These are phyloP conservation scores for Hortiboletus campestris DNA, from an alignment of 768 basidiomycete genomes.

Conservation along the genomic window DNA sequence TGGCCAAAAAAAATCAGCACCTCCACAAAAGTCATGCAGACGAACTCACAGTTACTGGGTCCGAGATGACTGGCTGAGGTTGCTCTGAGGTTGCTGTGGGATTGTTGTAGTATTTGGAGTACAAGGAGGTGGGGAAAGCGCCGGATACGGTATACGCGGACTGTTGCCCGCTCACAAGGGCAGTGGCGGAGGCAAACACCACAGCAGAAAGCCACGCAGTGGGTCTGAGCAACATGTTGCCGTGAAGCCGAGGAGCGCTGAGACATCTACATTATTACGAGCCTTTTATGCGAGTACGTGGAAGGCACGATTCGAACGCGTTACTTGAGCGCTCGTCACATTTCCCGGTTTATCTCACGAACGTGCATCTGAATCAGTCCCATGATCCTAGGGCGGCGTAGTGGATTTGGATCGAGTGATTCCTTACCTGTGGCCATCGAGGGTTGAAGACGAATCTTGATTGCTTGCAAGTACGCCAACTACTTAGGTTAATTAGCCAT, in stretches of 20 bases:
- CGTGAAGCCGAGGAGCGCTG: background rate
- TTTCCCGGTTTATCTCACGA: constrained; percentile 7
- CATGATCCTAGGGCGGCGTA: no score
- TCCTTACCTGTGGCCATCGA: background rate
- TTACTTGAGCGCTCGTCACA: background rate
- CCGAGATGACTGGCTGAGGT: constrained; percentile 74
- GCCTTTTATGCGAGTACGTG: constrained; percentile 9
- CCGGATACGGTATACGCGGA: constrained; percentile 54
- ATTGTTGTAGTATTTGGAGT: constrained; percentile 64
- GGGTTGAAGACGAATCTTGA: background rate
- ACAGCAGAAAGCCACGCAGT: background rate
- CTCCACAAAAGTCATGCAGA: background rate
- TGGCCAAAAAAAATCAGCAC: background rate
- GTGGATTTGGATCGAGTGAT: background rate
- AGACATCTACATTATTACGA: background rate
- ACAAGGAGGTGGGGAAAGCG: constrained; percentile 62
- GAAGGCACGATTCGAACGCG: background rate
- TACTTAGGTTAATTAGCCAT: no score
- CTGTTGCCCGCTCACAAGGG: constrained; percentile 11
- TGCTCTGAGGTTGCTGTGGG: constrained; percentile 72
- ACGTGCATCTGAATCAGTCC: constrained; percentile 17
- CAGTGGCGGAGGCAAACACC: constrained; percentile 6
- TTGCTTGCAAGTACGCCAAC: no score
- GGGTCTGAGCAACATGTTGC: constrained; percentile 12
- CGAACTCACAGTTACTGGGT: constrained; percentile 56